Percentiles rank a stretch among this genome's conserved stretches.
phyloP scores from a whole-genome alignment of 805 yeast genomes.

The Saturnispora diversa region DNA sequence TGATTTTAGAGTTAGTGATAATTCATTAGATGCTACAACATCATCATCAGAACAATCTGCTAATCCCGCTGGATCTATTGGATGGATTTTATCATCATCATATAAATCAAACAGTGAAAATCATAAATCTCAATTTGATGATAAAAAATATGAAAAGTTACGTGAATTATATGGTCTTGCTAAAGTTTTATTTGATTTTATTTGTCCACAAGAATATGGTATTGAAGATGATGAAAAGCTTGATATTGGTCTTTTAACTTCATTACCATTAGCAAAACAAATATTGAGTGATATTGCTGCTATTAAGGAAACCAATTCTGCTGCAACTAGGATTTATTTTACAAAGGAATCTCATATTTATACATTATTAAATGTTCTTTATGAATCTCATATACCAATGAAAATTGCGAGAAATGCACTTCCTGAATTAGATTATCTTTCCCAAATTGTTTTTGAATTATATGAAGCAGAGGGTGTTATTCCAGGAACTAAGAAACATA shows the following conservation, averaged over 20 bases:
- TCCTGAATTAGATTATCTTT: slow-evolving; percentile 91
- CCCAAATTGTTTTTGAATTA: slow-evolving; percentile 89
- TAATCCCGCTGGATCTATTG: slow-evolving; percentile 54
- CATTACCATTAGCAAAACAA: slow-evolving; percentile 87
- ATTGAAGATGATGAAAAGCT: slow-evolving; percentile 90
- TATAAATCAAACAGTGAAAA: slow-evolving; percentile 19
- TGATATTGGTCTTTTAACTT: slow-evolving; percentile 91
- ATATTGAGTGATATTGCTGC: slow-evolving; percentile 71
- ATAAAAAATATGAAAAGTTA: slow-evolving; percentile 67
- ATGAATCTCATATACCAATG: slow-evolving; percentile 91
- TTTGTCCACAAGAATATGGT: slow-evolving; percentile 98
- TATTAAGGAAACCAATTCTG: slow-evolving; percentile 70
- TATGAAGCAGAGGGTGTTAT: slow-evolving; percentile 67
- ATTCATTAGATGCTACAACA: slow-evolving; percentile 22
- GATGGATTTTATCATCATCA: slow-evolving; percentile 50
- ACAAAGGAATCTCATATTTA: slow-evolving; percentile 97
- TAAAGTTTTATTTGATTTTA: slow-evolving; percentile 90
- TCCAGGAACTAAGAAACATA: slow-evolving; percentile 69
- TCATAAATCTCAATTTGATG: slow-evolving; percentile 53
- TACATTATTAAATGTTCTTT: slow-evolving; percentile 81
- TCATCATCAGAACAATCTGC: slow-evolving; percentile 16
- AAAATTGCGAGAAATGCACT: slow-evolving; percentile 89
- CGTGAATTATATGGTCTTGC: slow-evolving; percentile 85
- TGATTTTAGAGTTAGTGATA: slow-evolving; percentile 55
- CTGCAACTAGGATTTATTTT: slow-evolving; percentile 83